Evolutionary conservation across 208 protist genomes (phyloP).

Genomic region (Novymonas esmeraldas): DNA sequence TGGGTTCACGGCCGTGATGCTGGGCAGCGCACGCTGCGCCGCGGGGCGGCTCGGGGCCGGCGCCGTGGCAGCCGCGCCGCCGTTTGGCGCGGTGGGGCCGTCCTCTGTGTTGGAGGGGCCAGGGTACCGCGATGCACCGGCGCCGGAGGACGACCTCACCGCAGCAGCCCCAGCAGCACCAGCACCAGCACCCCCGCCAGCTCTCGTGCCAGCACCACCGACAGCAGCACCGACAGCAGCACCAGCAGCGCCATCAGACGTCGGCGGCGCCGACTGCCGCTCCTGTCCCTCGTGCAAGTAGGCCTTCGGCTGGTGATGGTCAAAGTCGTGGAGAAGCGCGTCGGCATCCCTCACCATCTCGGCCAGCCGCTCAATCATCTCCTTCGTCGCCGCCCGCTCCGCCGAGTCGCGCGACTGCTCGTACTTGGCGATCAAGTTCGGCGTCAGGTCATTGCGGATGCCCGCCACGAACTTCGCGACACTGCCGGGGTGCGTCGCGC

Average conservation of each 20-base stretch:
- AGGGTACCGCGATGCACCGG: too few relatives aligned
- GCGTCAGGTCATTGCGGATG: constrained; percentile 65
- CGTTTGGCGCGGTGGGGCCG: background rate
- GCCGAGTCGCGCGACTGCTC: constrained; percentile 26
- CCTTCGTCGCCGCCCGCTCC: constrained; percentile 44
- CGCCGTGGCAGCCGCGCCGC: background rate
- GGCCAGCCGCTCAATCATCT: constrained; percentile 59
- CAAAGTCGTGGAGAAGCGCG: constrained; percentile 65
- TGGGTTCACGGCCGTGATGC: constrained; percentile 17
- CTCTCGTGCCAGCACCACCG: too few relatives aligned
- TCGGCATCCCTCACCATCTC: constrained; percentile 80
- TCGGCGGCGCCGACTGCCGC: constrained; percentile 7
- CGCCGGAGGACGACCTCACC: too few relatives aligned
- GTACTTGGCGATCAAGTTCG: constrained; percentile 60
- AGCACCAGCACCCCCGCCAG: too few relatives aligned
- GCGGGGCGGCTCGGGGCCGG: background rate
- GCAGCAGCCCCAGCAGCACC: too few relatives aligned
- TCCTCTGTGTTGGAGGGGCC: background rate
- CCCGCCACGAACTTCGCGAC: constrained; percentile 75
- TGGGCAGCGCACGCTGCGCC: constrained; percentile 15
- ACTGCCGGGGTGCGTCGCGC: constrained; percentile 69
- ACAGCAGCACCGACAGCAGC: too few relatives aligned
- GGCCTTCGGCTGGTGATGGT: constrained; percentile 73
- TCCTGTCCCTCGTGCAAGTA: constrained; percentile 61
- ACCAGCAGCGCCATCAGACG: too few relatives aligned